Base-by-base conservation (phyloP, 129 eudicot species). In the Flaveria robusta region DNA sequence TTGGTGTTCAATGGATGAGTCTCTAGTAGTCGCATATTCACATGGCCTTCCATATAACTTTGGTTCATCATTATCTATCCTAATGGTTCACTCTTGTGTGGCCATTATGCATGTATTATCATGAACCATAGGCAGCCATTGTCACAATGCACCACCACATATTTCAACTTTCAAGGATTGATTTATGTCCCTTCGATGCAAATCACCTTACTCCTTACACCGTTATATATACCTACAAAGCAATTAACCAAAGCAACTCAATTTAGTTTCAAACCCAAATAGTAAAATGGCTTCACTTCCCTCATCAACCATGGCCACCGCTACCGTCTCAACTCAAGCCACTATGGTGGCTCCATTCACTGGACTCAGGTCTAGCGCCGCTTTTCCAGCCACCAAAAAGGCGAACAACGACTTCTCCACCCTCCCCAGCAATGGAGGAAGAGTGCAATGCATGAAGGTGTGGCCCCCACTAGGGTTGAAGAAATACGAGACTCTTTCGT, bases 251-350 rank as follows among this genome's bases (percentile, higher is more conserved):
- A 56, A 56, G 8, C 60, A 70, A 18, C 51, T 18, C 47, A 66
- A 45, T 42, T 13, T 56, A 26, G 52, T 9, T 63, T 45, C 50
- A 4, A 23, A 20, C 67, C 16, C 12, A 45, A 41, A 10, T 0
- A 66, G 5, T 59, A 65, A 47, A 56, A 83, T 77, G 86, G 85
- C 84, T 46, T 31, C 84, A 46, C 34, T 75, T 18, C 74, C 81
- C 50, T 69, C 79, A 26, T 45, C 77, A 14, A 51, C 86, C 23
- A 66, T 72, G 22, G 63, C 81, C 62, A 24, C 83, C n/a, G 16
- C 7, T 2, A 8, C n/a, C 8, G n/a, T 58, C 34, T 11, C 15
- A 55, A 55, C 29, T 55, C 63, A 55, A 55, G 63, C 63, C 27
- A 55, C 63, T 29, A 55, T 55, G 63, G 63, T 20, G 15, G 63